A percentile compares a stretch with the other conserved stretches of the same genome.
These are phyloP conservation scores for Coemansia sp. DNA, from an alignment of 192 early-diverging fungal genomes.

Conservation along the genomic window DNA sequence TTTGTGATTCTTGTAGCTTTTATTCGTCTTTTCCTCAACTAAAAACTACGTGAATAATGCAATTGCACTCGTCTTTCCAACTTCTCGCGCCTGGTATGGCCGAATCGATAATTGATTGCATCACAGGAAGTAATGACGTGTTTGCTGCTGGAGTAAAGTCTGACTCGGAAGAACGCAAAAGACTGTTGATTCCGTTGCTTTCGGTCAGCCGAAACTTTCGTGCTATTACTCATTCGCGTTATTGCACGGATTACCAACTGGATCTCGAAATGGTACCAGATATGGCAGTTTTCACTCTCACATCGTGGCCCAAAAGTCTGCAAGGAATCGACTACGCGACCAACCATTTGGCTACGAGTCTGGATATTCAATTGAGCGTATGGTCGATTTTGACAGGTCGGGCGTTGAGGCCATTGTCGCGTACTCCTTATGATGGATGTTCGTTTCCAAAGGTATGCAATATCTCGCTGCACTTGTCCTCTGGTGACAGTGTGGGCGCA, in stretches of 20 bases:
- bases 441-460: not conserved
- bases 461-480: not conserved
- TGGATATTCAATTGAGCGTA: not conserved
- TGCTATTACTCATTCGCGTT: not conserved
- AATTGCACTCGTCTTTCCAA: not conserved
- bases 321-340: not conserved
- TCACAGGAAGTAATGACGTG: not conserved
- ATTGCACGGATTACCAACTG: not conserved
- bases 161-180: not conserved
- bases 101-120: not conserved
- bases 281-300: not conserved
- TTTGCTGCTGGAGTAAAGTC: not conserved
- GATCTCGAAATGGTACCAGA: not conserved
- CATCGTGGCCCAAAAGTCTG: not conserved
- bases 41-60: not conserved
- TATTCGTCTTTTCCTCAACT: not conserved
- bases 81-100: not conserved
- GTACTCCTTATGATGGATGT: not conserved
- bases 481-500: not conserved
- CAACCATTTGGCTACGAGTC: not conserved
- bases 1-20: not conserved
- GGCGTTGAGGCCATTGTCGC: not conserved
- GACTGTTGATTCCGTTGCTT: not conserved
- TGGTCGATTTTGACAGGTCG: not conserved
- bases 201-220: not conserved